Evolutionary conservation across 2,329 filamentous ascomycete genomes (phyloP), one percentile per base, ranked within the genome.

Genomic region (Colletotrichum higginsianum): DNA sequence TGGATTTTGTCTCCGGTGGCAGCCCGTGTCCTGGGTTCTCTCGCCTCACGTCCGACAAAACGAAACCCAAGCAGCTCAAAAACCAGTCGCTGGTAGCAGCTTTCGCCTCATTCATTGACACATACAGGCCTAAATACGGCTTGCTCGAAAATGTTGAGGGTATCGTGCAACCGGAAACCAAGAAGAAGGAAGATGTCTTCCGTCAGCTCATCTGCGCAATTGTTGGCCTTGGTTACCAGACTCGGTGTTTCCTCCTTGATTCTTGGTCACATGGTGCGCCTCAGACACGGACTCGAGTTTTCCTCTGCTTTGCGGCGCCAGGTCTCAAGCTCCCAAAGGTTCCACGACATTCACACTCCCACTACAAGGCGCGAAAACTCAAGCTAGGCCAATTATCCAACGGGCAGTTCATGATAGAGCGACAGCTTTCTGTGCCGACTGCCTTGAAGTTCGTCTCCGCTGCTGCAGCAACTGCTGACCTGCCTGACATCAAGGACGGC

Each of bases 11-110:
- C 11, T 88, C 88, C 1, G 94, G 89, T 1, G 94, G 94, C 0
- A 93, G 90, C 62, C 94, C 94, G 0, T 97, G 94, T 74, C 93
- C 92, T 18, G 94, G 92, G 0, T 96, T 94, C 76, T 95, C 93
- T 0, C 65, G 75, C 0, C 79, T 94, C 1, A 95, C 95, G 6
- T 75, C 75, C 0, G 80, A 91, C 75, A 90, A 86, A 75, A 82
- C 84, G 0, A 91, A 87, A 2, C 77, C 83, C 0, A 65, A 82
- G 4, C 91, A 93, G 11, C 80, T 90, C 7, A 89, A 89, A 70
- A 94, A 96, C 77, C 92, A 92, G 44, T 95, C 93, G 0, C 88
- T 96, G 40, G 88, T 96, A 0, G 93, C 93, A 0, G 93, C 93
- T 0, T 94, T 96, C 47, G 91, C 91, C 0, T 90, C 93, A 0